Conservation (phyloP, 345 rosid genomes). For the Gossypium mustelinum region DNA sequence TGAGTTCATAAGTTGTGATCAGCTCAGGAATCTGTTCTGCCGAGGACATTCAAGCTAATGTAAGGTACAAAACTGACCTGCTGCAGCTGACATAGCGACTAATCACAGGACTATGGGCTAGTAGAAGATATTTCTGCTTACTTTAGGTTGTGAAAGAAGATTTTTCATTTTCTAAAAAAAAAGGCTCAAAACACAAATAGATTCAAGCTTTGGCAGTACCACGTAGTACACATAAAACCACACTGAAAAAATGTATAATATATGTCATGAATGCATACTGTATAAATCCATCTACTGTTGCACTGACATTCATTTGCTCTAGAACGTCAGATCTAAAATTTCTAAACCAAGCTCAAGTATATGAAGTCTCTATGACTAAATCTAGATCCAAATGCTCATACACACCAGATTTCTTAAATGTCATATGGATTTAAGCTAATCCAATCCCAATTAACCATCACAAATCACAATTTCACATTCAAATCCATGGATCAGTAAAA, state of each 20-base stretch:
- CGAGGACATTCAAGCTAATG: neutral
- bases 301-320: neutral
- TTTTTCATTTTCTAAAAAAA: neutral
- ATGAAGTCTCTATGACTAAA: neutral
- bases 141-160: neutral
- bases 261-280: neutral
- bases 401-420: neutral
- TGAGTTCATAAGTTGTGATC: neutral
- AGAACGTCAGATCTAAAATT: neutral
- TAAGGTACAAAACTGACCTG: neutral
- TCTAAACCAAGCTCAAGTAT: neutral
- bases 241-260: neutral
- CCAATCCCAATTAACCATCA: neutral
- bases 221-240: neutral
- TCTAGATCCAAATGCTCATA: neutral
- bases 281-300: neutral
- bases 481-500: slow-evolving; percentile 5
- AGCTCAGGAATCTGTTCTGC: neutral
- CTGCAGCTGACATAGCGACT: neutral
- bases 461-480: neutral
- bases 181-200: neutral
- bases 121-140: neutral
- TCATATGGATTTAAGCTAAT: neutral
- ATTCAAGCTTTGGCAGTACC: neutral
- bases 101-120: neutral